Evolutionary conservation across 2,329 filamentous ascomycete genomes (phyloP), one percentile per base, ranked within the genome.

Genomic region (Thielaviopsis punctulata): DNA sequence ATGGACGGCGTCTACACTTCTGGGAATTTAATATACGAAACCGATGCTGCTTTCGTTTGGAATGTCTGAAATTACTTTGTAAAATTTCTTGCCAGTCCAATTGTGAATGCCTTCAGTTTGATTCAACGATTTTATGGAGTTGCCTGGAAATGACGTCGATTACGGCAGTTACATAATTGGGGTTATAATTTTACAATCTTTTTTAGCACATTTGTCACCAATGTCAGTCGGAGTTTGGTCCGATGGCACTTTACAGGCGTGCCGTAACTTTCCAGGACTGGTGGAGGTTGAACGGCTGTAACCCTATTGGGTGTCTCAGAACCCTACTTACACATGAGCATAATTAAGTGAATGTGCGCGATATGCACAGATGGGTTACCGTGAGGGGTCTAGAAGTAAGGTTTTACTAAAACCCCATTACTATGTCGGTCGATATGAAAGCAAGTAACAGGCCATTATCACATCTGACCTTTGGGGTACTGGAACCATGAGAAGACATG

Each of bases 1-100:
- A 45, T 52, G 27, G 44, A 48, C 18, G 27, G 50, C 50, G 50
- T 52, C 44, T 47, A 51, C 30, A 46, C 45, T 41, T 41, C 36
- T 41, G n/a, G 36, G 36, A 41, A 41, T 41, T 18, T 19, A 41
- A 18, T 41, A 19, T 19, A 41, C n/a, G 36, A 41, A 41, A 15
- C 30, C 30, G 36, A 41, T 41, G 36, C 19, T 41, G 36, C 36
- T 41, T 41, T 41, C 36, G 36, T 41, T 41, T 41, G 4, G 36
- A n/a, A 41, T 41, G 36, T 41, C 9, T 19, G 10, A 27, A 27
- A n/a, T 36, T 36, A 15, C n/a, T 33, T 33, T 12, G 30, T 15
- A 36, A 36, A 36, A 2, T 36, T 36, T 27, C 25, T 36, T 36
- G 13, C n/a, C n/a, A 15, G 13, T 2, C 13, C 9, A 15, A 36